These are phyloP conservation scores for Malus hybrid DNA, from an alignment of 331 rosid species.

Conservation along the genomic window DNA sequence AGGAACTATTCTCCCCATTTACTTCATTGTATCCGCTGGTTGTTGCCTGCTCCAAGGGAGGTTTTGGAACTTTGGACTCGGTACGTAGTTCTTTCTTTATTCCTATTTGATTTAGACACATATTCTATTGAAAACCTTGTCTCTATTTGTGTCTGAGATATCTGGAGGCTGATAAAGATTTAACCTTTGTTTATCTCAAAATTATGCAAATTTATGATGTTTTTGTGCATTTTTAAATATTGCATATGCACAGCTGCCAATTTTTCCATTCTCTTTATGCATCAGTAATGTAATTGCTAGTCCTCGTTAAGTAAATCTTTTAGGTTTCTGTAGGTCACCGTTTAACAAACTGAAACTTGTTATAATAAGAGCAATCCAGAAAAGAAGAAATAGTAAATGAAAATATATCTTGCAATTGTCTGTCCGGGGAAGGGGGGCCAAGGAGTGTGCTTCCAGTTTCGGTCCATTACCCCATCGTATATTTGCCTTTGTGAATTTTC, in stretches of 20 bases:
- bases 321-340: background rate
- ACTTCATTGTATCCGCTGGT: conserved; percentile 81
- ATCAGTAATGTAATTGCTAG: background rate
- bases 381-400: background rate
- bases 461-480: background rate
- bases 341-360: background rate
- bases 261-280: background rate
- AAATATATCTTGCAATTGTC: background rate
- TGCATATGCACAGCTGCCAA: background rate
- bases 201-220: background rate
- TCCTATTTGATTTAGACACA: background rate
- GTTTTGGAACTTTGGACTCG: conserved; percentile 84
- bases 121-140: background rate
- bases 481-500: background rate
- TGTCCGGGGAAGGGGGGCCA: background rate
- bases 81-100: conserved; percentile 47
- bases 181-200: background rate
- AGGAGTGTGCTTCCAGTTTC: background rate
- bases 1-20: conserved; percentile 82
- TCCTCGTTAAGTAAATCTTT: background rate
- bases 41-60: conserved; percentile 76
- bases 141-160: background rate
- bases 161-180: background rate
- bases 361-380: background rate
- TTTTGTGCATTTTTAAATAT: background rate